Evolutionary conservation across 148 eudicot genomes (phyloP).

Genomic region (Talinum fruticosum): DNA sequence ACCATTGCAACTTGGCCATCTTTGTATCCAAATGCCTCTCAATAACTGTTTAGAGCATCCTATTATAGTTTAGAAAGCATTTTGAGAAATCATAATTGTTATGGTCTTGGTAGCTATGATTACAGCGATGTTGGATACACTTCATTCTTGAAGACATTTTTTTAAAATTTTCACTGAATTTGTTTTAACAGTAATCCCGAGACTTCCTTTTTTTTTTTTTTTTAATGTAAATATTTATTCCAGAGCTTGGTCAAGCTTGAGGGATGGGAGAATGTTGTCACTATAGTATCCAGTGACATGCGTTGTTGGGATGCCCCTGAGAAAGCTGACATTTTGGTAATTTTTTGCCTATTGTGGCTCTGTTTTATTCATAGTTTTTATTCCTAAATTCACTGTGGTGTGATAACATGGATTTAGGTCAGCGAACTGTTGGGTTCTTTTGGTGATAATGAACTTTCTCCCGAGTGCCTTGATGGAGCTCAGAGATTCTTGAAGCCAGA

Average conservation of each 20-base stretch:
- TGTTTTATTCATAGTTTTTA: constrained; percentile 1
- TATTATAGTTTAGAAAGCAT: too few species aligned
- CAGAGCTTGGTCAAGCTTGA: constrained; percentile 95
- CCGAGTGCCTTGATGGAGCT: constrained; percentile 99
- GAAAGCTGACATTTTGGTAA: constrained; percentile 95
- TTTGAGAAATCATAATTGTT: background rate
- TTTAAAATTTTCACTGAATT: background rate
- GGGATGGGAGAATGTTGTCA: constrained; percentile 83
- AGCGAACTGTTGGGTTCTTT: constrained; percentile 96
- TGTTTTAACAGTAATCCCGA: background rate
- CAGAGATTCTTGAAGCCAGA: constrained; percentile 83
- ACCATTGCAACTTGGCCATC: background rate
- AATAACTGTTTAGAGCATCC: too few species aligned
- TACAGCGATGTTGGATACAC: background rate
- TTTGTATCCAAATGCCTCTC: background rate
- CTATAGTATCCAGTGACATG: constrained; percentile 89
- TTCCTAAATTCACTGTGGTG: constrained; percentile 14
- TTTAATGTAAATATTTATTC: too few species aligned
- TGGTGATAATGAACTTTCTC: constrained; percentile 98
- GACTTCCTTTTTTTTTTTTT: constrained; percentile 1
- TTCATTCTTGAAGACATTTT: background rate
- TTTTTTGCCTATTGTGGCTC: background rate
- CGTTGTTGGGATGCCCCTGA: constrained; percentile 97
- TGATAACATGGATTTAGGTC: constrained; percentile 44
- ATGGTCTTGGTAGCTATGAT: background rate